Base-by-base conservation (phyloP, 345 rosid genomes). In the Excoecaria cochinchinensis region DNA sequence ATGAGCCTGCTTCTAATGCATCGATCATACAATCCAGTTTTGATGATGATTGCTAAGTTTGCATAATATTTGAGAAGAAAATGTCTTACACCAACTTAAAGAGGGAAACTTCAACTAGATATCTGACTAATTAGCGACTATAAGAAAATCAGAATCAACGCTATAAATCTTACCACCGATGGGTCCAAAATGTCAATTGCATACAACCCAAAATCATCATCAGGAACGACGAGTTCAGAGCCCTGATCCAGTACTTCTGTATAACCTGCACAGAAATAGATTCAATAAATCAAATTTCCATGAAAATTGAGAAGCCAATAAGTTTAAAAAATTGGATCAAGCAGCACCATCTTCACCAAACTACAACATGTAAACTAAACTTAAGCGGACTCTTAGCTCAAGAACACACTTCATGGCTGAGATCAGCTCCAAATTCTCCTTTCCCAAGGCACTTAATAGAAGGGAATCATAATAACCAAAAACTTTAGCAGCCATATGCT, bases 181-280 rank as follows among this genome's bases (percentile, higher is more conserved):
- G 98, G 98, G 71, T 93, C 98, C 31, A 93, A 78, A 71, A 93
- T 87, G 74, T 93, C 94, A 69, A 93, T 91, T 40, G 92, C 93
- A 76, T 84, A 91, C 22, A 93, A 88, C 74, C 98, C 98, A 84
- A 82, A 79, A 79, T 93, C 98, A 84, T 91, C 97, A 36, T 91
- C 95, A 76, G 98, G 98, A 52, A 91, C 95, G 75, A 82, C 77
- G 59, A 93, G 76, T 77, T 93, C 98, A 56, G 80, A 52, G 76
- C 85, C 82, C 17, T 82, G 81, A 77, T 90, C 84, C 82, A 93
- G 79, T 11, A 85, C 81, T 82, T 91, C 98, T 8, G 95, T 90
- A 74, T 91, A 90, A 82, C 98, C 98, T 93, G 46, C 1, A 42
- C 85, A 77, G 67, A 73, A 62, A 39, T 21, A 5, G 14, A 10